Conservation (phyloP, 352 stramenopile species). For the Phytophthora idaei region DNA sequence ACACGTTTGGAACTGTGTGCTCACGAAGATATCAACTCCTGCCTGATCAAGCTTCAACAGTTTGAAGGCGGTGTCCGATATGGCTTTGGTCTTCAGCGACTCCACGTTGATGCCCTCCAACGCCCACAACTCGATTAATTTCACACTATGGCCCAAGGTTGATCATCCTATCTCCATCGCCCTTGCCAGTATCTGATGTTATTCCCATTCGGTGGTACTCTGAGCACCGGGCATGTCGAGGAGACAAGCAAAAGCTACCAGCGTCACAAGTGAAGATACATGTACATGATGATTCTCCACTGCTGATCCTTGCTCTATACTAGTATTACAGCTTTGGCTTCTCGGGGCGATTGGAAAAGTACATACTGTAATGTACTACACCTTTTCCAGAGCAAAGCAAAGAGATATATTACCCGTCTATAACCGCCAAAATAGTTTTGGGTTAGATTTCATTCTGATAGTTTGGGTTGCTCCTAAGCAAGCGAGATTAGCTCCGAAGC, state of each 20-base stretch:
- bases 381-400: no score
- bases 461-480: no score
- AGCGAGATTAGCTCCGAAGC: no score
- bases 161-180: background rate
- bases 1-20: background rate
- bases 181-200: background rate
- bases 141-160: background rate
- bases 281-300: no score
- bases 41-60: background rate
- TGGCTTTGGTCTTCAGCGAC: background rate
- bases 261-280: no score
- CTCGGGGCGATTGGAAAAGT: no score
- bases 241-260: background rate
- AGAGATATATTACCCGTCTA: no score
- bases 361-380: no score
- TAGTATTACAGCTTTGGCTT: no score
- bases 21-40: background rate
- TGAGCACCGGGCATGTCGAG: background rate
- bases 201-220: background rate
- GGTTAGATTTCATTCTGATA: no score
- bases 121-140: background rate
- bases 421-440: no score
- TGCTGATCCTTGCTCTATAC: no score
- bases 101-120: background rate
- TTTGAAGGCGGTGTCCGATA: background rate